Evolutionary conservation across 208 protist species (phyloP), one percentile per base, ranked within the genome.

Genomic region (Pavlovales sp.): DNA sequence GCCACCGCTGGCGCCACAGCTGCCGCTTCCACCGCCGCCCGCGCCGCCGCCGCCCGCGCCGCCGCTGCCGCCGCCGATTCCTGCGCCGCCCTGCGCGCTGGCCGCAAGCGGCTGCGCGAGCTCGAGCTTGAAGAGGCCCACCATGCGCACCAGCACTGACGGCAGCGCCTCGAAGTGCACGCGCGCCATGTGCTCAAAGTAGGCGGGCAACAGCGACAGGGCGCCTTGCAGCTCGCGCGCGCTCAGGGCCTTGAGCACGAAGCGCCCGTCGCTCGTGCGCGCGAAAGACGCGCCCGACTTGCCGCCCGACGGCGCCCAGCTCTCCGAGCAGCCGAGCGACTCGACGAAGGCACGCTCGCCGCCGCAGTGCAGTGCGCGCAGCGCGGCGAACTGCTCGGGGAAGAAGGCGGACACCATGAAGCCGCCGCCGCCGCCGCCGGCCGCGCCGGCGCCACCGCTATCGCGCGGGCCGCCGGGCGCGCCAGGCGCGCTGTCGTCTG

Each of bases 211-310:
- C 22, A 71, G 57, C 14, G 20, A 2, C 14, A 71, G 57, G 1
- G 57, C 57, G 57, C 57, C 57, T 10, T 30, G 57, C 57, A 71
- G 57, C 57, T 71, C 57, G 57, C 57, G 57, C 18, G 18, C 5
- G 18, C 22, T n/a, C 18, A 71, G 57, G 14, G 18, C 39, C 71
- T 79, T 77, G 67, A 87, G 83, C 28, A 87, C 36, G 39, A 34
- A 46, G 14, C 67, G 67, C 32, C 41, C 83, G 36, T 87, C 83
- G 34, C 2, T 5, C 37, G 67, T 79, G 37, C 76, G 76, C 32
- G 39, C 37, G 67, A 87, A 87, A 0, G 57, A 37, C 32, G 83
- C 76, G 57, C 83, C 67, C 30, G 67, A 79, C 39, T 41, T 37
- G 83, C 83, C 83, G 39, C 83, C 83, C 8, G 18, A 32, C 26